Percentiles rank a stretch among this genome's conserved stretches.
phyloP scores from a whole-genome alignment of 2,329 filamentous ascomycete genomes.

The Colletotrichum horii region DNA sequence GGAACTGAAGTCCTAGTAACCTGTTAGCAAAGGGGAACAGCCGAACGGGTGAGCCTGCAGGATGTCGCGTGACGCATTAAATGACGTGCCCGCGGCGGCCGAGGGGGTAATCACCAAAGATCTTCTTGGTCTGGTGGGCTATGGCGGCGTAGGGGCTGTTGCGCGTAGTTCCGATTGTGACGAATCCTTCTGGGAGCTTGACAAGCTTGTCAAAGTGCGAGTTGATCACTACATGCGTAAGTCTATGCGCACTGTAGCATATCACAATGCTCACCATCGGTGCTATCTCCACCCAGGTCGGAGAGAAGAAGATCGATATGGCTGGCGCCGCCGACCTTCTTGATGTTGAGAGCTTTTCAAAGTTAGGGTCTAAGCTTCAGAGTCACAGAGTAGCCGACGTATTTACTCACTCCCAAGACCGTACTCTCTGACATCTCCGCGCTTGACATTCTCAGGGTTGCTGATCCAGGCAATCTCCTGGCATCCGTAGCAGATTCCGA shows the following conservation, averaged over 20 bases:
- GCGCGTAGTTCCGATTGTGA: constrained; percentile 73
- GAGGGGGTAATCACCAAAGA: constrained; percentile 59
- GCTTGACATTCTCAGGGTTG: constrained; percentile 47
- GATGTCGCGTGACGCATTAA: background rate
- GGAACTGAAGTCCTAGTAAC: constrained; percentile 74
- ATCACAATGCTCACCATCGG: constrained; percentile 47
- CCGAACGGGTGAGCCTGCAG: background rate
- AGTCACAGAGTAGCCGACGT: background rate
- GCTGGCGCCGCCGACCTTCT: constrained; percentile 58
- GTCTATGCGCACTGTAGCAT: background rate
- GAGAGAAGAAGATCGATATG: constrained; percentile 79
- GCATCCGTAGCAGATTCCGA: constrained; percentile 54
- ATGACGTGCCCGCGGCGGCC: background rate
- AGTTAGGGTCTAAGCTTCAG: constrained; percentile 32
- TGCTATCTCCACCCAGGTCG: constrained; percentile 68
- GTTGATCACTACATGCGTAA: constrained; percentile 70
- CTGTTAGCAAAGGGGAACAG: background rate
- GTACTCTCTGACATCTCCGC: constrained; percentile 24
- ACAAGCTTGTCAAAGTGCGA: constrained; percentile 87
- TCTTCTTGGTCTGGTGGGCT: constrained; percentile 70
- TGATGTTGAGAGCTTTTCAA: constrained; percentile 54
- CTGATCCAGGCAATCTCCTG: constrained; percentile 70
- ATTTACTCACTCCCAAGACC: background rate
- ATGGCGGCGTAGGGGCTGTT: constrained; percentile 85
- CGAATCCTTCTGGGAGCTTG: constrained; percentile 74